These are phyloP conservation scores for Limonium bicolor DNA, from an alignment of 148 eudicot genomes.

Conservation along the genomic window DNA sequence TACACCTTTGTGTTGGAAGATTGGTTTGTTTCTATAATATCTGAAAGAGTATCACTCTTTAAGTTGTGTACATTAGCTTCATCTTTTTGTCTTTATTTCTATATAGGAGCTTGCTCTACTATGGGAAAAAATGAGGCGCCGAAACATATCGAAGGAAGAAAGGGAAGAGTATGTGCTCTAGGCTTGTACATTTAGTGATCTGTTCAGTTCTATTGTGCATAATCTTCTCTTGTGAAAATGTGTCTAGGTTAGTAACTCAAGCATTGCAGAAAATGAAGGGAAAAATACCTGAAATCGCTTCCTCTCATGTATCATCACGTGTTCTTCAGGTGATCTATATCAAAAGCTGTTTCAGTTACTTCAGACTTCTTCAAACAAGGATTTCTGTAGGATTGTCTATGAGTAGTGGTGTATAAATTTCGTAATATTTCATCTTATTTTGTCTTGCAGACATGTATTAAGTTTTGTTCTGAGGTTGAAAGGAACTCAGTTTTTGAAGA, in stretches of 20 bases:
- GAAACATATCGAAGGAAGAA: slow-evolving; percentile 64
- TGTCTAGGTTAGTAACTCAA: slow-evolving; percentile 58
- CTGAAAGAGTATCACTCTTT: no score
- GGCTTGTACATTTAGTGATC: not conserved
- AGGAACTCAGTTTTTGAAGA: slow-evolving; percentile 58
- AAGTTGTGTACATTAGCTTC: not conserved
- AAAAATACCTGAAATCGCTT: slow-evolving; percentile 77
- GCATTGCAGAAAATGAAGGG: slow-evolving; percentile 87
- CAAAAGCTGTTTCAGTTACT: not conserved
- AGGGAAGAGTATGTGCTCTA: slow-evolving; percentile 55
- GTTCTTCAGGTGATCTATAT: slow-evolving; percentile 74
- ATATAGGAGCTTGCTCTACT: slow-evolving; percentile 69
- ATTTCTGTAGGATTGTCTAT: not conserved
- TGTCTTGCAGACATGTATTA: slow-evolving; percentile 63
- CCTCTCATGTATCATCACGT: slow-evolving; percentile 89
- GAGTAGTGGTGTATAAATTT: not conserved
- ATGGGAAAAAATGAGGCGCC: slow-evolving; percentile 98
- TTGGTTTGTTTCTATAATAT: no score
- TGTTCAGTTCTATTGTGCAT: not conserved
- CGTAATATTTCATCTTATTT: slow-evolving; percentile 6
- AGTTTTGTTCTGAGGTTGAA: slow-evolving; percentile 78
- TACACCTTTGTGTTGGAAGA: no score
- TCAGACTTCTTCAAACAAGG: not conserved
- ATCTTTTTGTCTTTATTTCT: not conserved
- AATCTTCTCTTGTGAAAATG: slow-evolving; percentile 2